These are phyloP conservation scores for Melanogaster broomeanus DNA, from an alignment of 768 basidiomycete genomes.

Conservation along the genomic window DNA sequence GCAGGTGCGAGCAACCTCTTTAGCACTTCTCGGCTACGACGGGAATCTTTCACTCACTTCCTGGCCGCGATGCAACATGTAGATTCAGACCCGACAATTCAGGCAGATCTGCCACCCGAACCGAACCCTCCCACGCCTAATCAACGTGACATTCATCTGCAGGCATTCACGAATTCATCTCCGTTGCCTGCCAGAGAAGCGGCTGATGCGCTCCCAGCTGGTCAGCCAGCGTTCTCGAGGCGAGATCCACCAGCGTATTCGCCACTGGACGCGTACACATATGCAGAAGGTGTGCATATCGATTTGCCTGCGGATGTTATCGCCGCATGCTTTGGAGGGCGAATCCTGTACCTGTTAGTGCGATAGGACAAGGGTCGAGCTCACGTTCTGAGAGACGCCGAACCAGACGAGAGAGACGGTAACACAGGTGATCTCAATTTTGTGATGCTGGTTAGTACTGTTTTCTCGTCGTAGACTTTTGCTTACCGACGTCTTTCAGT, in stretches of 20 bases:
- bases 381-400: constrained; percentile 59
- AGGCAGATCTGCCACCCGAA: constrained; percentile 77
- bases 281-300: constrained; percentile 88
- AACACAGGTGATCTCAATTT: constrained; percentile 7
- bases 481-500: constrained; percentile 15
- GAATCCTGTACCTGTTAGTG: constrained; percentile 58
- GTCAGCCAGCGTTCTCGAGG: constrained; percentile 41
- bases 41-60: constrained; percentile 68
- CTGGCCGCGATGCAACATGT: constrained; percentile 55
- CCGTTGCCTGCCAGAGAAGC: constrained; percentile 15
- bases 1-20: constrained; percentile 87
- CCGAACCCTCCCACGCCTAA: constrained; percentile 88
- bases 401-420: constrained; percentile 50
- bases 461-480: background rate
- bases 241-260: constrained; percentile 86
- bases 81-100: constrained; percentile 68
- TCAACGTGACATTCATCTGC: constrained; percentile 78
- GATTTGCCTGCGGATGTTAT: constrained; percentile 93
- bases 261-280: constrained; percentile 82
- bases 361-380: constrained; percentile 51
- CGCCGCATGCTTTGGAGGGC: constrained; percentile 83
- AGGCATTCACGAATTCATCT: constrained; percentile 50
- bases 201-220: constrained; percentile 30
- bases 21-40: constrained; percentile 68
- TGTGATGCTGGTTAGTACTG: constrained; percentile 17